Percentiles rank a stretch among this genome's conserved stretches.
phyloP scores from a whole-genome alignment of 139 green algal species.

The Diplosphaera chodatii region DNA sequence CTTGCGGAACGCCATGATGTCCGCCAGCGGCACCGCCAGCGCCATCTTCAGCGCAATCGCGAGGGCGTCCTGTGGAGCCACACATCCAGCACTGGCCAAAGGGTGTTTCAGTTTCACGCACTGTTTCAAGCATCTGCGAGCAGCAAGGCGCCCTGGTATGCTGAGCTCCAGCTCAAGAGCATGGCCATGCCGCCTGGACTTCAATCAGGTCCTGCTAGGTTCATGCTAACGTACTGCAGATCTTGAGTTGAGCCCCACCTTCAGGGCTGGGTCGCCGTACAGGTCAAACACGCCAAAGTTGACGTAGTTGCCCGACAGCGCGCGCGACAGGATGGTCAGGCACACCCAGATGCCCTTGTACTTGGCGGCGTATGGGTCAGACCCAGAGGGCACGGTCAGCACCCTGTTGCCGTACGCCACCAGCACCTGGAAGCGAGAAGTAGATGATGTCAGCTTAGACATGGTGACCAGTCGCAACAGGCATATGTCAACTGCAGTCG shows the following conservation, averaged over 20 bases:
- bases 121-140: too few relatives aligned
- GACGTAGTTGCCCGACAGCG: constrained; percentile 92
- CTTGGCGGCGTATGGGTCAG: constrained; percentile 60
- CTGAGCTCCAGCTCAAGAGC: too few relatives aligned
- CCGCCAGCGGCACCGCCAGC: constrained; percentile 48
- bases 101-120: too few relatives aligned
- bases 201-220: too few relatives aligned
- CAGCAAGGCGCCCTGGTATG: too few relatives aligned
- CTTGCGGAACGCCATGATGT: constrained; percentile 79
- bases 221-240: too few relatives aligned
- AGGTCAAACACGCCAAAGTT: constrained; percentile 99
- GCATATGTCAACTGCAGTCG: too few relatives aligned
- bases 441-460: too few relatives aligned
- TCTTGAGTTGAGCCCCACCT: too few relatives aligned
- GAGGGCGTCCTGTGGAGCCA: constrained; percentile 75
- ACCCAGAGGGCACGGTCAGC: constrained; percentile 24
- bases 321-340: constrained; percentile 72
- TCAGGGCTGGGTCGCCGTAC: constrained; percentile 89
- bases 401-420: constrained; percentile 72
- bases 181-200: too few relatives aligned
- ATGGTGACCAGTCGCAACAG: too few relatives aligned
- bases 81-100: not conserved
- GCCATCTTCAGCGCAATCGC: constrained; percentile 81
- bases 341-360: constrained; percentile 97
- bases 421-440: too few relatives aligned